phyloP scores from a whole-genome alignment of 108 stramenopile species.

The Parietichytrium sp. region DNA sequence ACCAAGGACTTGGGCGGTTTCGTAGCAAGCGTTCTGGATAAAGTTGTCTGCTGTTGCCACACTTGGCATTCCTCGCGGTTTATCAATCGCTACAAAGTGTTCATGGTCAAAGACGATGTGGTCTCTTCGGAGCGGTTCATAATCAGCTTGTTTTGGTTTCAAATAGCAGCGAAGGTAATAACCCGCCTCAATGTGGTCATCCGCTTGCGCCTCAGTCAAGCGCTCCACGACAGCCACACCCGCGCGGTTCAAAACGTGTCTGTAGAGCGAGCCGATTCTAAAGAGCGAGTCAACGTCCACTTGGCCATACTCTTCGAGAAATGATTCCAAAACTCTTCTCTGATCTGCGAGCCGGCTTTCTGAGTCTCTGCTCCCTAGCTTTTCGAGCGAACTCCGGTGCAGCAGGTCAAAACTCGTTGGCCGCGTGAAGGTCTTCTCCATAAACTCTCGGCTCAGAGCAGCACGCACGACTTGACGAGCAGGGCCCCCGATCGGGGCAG shows the following conservation, averaged over 20 bases:
- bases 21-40: background rate
- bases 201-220: background rate
- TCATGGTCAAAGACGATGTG: background rate
- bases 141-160: background rate
- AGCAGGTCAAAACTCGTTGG: background rate
- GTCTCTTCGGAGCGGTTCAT: no score
- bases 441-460: background rate
- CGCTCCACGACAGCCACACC: slow-evolving; percentile 9
- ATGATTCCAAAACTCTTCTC: no score
- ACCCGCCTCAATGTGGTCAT: slow-evolving; percentile 15
- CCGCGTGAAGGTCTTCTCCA: slow-evolving; percentile 20
- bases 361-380: slow-evolving; percentile 5
- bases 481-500: background rate
- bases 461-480: background rate
- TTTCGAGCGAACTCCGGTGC: slow-evolving; percentile 12
- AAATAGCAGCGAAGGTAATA: slow-evolving; percentile 12
- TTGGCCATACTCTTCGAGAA: no score
- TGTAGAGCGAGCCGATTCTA: background rate
- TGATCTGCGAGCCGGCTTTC: background rate
- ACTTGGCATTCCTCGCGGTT: background rate
- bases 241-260: background rate
- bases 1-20: background rate
- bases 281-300: background rate
- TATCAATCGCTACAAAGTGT: background rate
- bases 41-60: slow-evolving; percentile 9